Evolutionary conservation across 306 rosid genomes (phyloP), one percentile per base, ranked within the genome.

Genomic region (Dalbergia oliveri): DNA sequence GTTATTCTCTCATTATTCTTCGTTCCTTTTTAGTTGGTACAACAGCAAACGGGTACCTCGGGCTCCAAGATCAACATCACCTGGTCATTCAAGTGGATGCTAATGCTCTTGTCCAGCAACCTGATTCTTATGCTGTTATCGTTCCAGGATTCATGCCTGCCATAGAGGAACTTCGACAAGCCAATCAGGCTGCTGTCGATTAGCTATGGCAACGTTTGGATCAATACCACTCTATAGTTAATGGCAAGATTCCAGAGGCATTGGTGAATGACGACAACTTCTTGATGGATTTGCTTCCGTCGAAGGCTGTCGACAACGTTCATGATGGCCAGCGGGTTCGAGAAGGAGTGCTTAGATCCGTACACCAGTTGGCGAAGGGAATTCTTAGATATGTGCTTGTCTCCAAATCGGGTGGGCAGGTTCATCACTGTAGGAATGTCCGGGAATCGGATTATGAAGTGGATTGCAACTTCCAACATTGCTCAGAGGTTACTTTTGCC

Each of bases 251-350:
- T 50, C 21, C 8, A 4, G 4, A 0, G 3, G 45, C 11, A 8
- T 10, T 7, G 49, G 7, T 44, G 49, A 44, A 16, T 10, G 0
- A 31, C 9, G 13, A 80, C 66, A 91, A 89, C 73, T 72, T 93
- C 73, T 69, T 93, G 47, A 79, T 91, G 41, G 97, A 92, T 26
- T 87, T 87, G 49, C 87, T 89, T 2, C 92, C 93, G 0, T 81
- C 89, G 0, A 87, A 76, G 3, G 87, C 84, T 3, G 72, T 91
- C 71, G 81, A 83, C 70, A 88, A 91, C 44, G 94, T 93, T 68
- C 91, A 88, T 93, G 97, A 84, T 84, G 54, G 79, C 83, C 9
- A 86, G 86, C 2, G 91, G 98, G 12, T 88, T 86, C 49, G 88
- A 85, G 44, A 90, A 91, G 64, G 88, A 89, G 84, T 89, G 91